phyloP scores from a whole-genome alignment of 352 stramenopile species.

The Globisporangium splendens region DNA sequence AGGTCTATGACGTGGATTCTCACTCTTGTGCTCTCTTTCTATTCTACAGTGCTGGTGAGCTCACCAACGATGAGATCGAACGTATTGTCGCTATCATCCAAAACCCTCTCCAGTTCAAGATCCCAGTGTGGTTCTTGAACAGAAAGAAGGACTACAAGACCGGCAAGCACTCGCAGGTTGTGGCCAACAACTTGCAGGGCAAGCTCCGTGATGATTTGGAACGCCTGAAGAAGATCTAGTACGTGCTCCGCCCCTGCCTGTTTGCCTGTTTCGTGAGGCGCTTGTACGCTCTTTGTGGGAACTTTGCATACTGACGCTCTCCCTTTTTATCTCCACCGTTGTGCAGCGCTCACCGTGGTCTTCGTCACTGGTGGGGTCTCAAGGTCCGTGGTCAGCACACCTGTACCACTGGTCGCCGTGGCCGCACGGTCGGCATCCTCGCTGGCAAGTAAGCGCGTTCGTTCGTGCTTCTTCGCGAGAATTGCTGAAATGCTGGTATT shows the following conservation, averaged over 20 bases:
- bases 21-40: not conserved
- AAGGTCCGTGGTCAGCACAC: conserved; percentile 99
- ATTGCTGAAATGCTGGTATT: conserved; percentile 65
- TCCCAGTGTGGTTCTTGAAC: conserved; percentile 99
- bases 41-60: conserved; percentile 88
- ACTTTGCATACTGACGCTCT: conserved; percentile 1
- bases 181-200: conserved; percentile 97
- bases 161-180: conserved; percentile 98
- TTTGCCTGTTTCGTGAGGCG: no score
- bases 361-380: conserved; percentile 99
- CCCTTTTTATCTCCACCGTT: conserved; percentile 8
- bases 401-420: conserved; percentile 97
- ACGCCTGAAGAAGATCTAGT: conserved; percentile 99
- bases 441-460: conserved; percentile 28
- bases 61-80: conserved; percentile 99
- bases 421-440: conserved; percentile 78
- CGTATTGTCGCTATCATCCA: conserved; percentile 99
- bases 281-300: no score
- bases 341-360: conserved; percentile 94
- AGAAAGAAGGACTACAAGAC: conserved; percentile 99
- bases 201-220: conserved; percentile 99
- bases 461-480: conserved; percentile 41
- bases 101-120: conserved; percentile 99
- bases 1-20: no score
- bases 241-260: conserved; percentile 1